Evolutionary conservation across 352 stramenopile genomes (phyloP).

Genomic region (Phytophthora lateralis): DNA sequence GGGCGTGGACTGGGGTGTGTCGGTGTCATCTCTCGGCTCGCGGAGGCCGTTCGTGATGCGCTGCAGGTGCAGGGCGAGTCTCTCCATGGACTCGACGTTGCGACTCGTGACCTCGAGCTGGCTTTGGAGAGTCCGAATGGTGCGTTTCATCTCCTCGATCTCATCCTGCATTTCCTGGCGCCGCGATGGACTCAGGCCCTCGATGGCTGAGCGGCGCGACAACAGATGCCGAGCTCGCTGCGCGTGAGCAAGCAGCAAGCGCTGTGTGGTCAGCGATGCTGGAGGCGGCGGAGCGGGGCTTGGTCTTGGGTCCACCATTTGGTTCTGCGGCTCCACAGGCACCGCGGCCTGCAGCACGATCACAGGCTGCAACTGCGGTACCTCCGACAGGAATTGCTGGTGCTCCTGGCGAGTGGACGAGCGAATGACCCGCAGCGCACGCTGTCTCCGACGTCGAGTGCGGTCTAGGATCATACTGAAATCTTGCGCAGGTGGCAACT

Average conservation of each 20-base stretch:
- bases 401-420: slow-evolving; percentile 1
- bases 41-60: slow-evolving; percentile 18
- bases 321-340: too few species aligned
- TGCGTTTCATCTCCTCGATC: slow-evolving; percentile 34
- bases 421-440: slow-evolving; percentile 1
- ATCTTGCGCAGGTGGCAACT: not conserved
- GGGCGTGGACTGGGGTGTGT: not conserved
- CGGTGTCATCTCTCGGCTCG: not conserved
- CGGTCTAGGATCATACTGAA: not conserved
- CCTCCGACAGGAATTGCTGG: slow-evolving; percentile 10
- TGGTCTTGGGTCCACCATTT: not conserved
- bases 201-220: slow-evolving; percentile 13
- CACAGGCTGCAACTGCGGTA: not conserved
- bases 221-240: slow-evolving; percentile 26
- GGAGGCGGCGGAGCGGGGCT: not conserved
- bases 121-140: slow-evolving; percentile 31
- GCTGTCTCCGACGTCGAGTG: slow-evolving; percentile 4
- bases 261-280: slow-evolving; percentile 1
- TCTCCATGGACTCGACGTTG: slow-evolving; percentile 37
- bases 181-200: slow-evolving; percentile 19
- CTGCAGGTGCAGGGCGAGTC: slow-evolving; percentile 34
- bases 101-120: slow-evolving; percentile 39
- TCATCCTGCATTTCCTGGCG: slow-evolving; percentile 41
- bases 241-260: slow-evolving; percentile 14
- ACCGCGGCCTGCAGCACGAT: slow-evolving; percentile 1